Evolutionary conservation across 495 filamentous ascomycete genomes (phyloP).

Genomic region (Aspergillus olivimuriae): DNA sequence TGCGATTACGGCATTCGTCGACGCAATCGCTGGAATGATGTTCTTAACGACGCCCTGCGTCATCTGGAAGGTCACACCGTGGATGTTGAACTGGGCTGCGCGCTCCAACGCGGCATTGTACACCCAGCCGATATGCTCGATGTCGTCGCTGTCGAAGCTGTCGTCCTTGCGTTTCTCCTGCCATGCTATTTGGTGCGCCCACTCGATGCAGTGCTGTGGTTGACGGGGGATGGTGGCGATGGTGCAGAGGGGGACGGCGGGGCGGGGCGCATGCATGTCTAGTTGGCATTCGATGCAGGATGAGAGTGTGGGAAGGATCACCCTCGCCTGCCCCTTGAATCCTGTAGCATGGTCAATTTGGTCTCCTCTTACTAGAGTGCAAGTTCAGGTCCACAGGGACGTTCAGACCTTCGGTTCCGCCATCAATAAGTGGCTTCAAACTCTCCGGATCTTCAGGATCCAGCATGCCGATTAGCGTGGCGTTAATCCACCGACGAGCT

Average conservation of each 20-base stretch:
- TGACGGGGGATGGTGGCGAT: slow-evolving; percentile 95
- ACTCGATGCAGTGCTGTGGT: slow-evolving; percentile 97
- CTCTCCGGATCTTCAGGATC: slow-evolving; percentile 71
- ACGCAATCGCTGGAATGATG: slow-evolving; percentile 97
- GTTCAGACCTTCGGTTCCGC: slow-evolving; percentile 78
- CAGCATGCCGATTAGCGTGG: slow-evolving; percentile 84
- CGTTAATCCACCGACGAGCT: slow-evolving; percentile 96
- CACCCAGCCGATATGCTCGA: slow-evolving; percentile 95
- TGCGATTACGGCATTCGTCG: slow-evolving; percentile 94
- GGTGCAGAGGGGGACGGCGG: slow-evolving; percentile 93
- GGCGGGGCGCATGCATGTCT: slow-evolving; percentile 92
- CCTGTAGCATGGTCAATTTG: slow-evolving; percentile 38
- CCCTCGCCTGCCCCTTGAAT: slow-evolving; percentile 95
- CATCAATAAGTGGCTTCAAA: slow-evolving; percentile 89
- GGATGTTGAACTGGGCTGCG: slow-evolving; percentile 82
- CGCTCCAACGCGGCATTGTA: slow-evolving; percentile 79
- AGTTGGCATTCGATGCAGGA: slow-evolving; percentile 98
- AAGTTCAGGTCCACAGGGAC: neutral
- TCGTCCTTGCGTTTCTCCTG: slow-evolving; percentile 50
- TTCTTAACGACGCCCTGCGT: slow-evolving; percentile 99
- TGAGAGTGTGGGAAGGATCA: slow-evolving; percentile 85
- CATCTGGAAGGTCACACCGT: slow-evolving; percentile 90
- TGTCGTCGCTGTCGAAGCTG: slow-evolving; percentile 87
- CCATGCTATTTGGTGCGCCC: slow-evolving; percentile 91
- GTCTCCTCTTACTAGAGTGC: neutral